Conservation (phyloP, 2,329 filamentous ascomycete species). For the Exophiala spinifera region DNA sequence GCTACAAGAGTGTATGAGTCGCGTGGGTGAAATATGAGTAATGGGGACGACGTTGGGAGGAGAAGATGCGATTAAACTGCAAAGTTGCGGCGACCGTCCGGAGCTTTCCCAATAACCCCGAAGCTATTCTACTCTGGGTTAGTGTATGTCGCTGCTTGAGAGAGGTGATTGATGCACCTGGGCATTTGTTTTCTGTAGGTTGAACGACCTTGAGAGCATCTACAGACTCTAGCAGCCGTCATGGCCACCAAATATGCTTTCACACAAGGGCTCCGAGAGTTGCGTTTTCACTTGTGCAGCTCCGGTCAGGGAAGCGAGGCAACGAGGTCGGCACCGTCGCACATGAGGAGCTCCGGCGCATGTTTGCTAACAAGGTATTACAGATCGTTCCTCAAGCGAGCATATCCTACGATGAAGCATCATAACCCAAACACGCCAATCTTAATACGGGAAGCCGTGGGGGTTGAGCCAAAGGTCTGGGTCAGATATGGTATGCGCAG, state of each 20-base stretch:
- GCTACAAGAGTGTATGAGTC: background rate
- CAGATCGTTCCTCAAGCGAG: constrained; percentile 83
- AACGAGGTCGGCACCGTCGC: background rate
- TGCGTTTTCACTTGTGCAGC: constrained; percentile 97
- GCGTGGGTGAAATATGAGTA: background rate
- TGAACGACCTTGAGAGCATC: background rate
- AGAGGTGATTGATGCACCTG: background rate
- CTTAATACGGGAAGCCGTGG: constrained; percentile 86
- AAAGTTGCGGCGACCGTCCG: background rate
- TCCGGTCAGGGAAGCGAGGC: constrained; percentile 85
- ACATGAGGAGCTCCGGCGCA: background rate
- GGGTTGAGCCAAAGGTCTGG: constrained; percentile 80
- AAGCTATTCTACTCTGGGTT: background rate
- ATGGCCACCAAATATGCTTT: constrained; percentile 97
- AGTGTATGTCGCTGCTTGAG: background rate
- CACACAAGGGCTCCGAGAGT: constrained; percentile 81
- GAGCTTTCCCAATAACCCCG: background rate
- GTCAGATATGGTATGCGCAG: constrained; percentile 76
- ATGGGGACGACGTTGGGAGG: background rate
- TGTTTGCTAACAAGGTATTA: constrained; percentile 1
- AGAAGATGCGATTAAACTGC: background rate
- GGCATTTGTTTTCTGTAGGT: background rate
- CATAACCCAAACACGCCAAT: constrained; percentile 94
- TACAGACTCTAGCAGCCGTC: constrained; percentile 32
- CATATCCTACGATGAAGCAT: constrained; percentile 99